Conservation (phyloP, 441 rosid species). For the Erodium texanum region DNA sequence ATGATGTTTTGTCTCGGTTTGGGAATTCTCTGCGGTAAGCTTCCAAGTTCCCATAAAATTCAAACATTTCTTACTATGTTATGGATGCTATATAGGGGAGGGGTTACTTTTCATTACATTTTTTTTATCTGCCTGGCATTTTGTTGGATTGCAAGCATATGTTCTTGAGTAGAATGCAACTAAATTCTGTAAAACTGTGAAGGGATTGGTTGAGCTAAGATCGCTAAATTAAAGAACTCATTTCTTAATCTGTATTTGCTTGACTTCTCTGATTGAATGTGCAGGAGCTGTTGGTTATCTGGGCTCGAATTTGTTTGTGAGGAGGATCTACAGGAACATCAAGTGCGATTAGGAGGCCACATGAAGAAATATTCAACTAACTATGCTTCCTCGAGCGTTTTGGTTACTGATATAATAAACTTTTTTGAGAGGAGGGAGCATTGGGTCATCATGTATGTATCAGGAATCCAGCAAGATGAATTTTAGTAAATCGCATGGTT, state of each 20-base stretch:
- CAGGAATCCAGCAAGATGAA: slow-evolving; percentile 11
- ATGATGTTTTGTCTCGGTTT: slow-evolving; percentile 95
- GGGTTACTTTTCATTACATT: background rate
- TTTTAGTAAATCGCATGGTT: slow-evolving; percentile 19
- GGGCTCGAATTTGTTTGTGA: slow-evolving; percentile 81
- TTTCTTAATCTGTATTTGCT: background rate
- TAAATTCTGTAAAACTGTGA: background rate
- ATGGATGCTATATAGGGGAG: background rate
- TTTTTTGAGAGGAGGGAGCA: slow-evolving; percentile 22
- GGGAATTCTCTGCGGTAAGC: slow-evolving; percentile 91
- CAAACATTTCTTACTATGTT: background rate
- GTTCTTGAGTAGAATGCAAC: background rate
- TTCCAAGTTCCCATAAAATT: background rate
- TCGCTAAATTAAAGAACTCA: background rate
- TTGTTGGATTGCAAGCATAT: background rate
- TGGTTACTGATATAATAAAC: slow-evolving; percentile 22
- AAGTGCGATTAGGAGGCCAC: slow-evolving; percentile 53
- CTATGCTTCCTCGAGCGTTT: slow-evolving; percentile 25
- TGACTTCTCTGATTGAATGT: slow-evolving; percentile 2
- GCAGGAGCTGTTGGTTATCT: slow-evolving; percentile 91
- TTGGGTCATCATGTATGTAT: slow-evolving; percentile 15
- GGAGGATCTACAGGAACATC: slow-evolving; percentile 94
- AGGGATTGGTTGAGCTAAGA: background rate
- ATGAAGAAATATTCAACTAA: slow-evolving; percentile 12
- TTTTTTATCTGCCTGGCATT: background rate